Base-by-base conservation (phyloP, 495 filamentous ascomycete species). In the Neurospora sp. region DNA sequence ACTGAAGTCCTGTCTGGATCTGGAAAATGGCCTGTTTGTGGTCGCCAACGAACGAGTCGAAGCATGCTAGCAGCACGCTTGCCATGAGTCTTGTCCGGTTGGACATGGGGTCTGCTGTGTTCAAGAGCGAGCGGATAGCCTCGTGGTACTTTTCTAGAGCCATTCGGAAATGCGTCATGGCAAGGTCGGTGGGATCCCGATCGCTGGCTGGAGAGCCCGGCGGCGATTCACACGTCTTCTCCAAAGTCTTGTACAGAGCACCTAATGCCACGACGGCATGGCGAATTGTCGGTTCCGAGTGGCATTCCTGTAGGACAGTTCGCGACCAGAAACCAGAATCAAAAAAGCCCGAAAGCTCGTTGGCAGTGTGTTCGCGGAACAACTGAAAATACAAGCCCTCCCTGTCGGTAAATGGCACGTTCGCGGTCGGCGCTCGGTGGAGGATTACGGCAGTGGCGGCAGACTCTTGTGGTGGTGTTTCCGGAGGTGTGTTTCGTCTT, bases 221-320 rank as follows among this genome's bases (percentile, higher is more conserved):
- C 20, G 83, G 83, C n/a, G 86, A 82, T 76, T 87, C 83, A 73
- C 83, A 80, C 70, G 83, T 79, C 79, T 85, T 84, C 79, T 86
- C 83, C 61, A 90, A 79, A 3, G 86, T 87, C 75, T 90, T 87
- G 72, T 91, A 90, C 35, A 90, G 80, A 2, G 89, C 87, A 68
- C 88, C 87, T 37, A 92, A 80, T 45, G 89, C 90, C 16, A 91
- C 83, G 1, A 91, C 85, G 8, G 90, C 89, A 78, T 92, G 89
- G 31, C 87, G 84, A 59, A 92, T 88, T 5, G 87, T 83, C 4
- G 90, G 82, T 76, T 91, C 88, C 17, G 84, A 84, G 68, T 88
- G 85, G 48, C 87, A 89, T 73, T 88, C 88, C 76, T 89, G 87
- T 41, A 90, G 79, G 12, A 92, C 83, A 16, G 80, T 83, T 61